Evolutionary conservation across 345 rosid species (phyloP).

Genomic region (Ailanthus altissimus): DNA sequence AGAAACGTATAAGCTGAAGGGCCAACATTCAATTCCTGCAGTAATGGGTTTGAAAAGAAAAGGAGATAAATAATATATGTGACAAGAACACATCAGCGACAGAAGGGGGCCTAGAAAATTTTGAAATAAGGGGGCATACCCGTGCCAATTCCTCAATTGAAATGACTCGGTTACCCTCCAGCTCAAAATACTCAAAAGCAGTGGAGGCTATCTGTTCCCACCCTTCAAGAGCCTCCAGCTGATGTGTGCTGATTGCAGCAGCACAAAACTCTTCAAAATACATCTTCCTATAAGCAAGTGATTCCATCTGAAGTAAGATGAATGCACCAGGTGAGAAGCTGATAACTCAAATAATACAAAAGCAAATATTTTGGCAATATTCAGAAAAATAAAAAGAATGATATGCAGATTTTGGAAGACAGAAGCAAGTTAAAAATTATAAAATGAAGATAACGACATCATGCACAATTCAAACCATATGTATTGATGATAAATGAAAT

Average conservation of each 20-base stretch:
- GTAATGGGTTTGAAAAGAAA: conserved; percentile 5
- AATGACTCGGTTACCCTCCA: conserved; percentile 71
- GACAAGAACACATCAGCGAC: background rate
- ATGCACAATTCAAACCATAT: background rate
- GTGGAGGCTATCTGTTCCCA: conserved; percentile 71
- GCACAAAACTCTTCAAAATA: conserved; percentile 84
- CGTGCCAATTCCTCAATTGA: conserved; percentile 72
- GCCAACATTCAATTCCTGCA: conserved; percentile 81
- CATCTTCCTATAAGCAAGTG: conserved; percentile 74
- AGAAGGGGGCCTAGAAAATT: background rate
- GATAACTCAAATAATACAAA: background rate
- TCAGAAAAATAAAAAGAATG: background rate
- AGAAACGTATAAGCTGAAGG: conserved; percentile 74
- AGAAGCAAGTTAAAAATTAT: background rate
- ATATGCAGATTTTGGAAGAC: background rate
- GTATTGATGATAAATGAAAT: background rate
- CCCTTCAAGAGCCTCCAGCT: conserved; percentile 68
- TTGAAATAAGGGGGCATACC: conserved; percentile 39
- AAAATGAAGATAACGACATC: no score
- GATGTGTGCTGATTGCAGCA: conserved; percentile 77
- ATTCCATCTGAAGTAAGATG: conserved; percentile 52
- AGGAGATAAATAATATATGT: background rate
- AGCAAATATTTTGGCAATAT: conserved; percentile 1
- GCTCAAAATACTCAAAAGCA: conserved; percentile 72
- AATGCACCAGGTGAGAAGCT: conserved; percentile 9